A percentile compares a stretch with the other conserved stretches of the same genome.
Evolutionary conservation across 805 yeast genomes (phyloP).

Genomic region (Priceomyces castillae): DNA sequence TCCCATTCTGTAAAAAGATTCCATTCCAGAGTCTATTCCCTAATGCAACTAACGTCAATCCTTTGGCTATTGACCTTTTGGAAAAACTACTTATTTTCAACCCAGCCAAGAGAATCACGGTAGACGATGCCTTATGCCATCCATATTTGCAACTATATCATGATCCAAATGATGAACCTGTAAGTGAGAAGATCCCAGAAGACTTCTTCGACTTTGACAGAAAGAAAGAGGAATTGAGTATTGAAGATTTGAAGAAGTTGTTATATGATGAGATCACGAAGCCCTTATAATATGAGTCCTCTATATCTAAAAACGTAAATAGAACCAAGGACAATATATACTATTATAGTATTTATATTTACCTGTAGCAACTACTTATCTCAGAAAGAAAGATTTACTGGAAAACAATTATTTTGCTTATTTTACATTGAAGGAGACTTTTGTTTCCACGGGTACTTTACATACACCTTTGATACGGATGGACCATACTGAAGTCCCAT

Average conservation of each 20-base stretch:
- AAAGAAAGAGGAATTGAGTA: conserved; percentile 71
- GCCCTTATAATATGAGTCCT: conserved; percentile 27
- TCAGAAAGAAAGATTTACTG: too few species aligned
- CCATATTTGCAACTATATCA: conserved; percentile 90
- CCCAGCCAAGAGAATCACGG: conserved; percentile 70
- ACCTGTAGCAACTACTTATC: too few species aligned
- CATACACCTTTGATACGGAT: too few species aligned
- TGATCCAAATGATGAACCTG: conserved; percentile 92
- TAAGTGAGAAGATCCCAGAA: conserved; percentile 75
- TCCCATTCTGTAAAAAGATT: conserved; percentile 67
- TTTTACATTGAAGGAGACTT: too few species aligned
- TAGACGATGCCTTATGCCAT: conserved; percentile 72
- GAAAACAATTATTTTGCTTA: too few species aligned
- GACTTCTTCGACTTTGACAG: conserved; percentile 89
- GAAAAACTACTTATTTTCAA: conserved; percentile 65
- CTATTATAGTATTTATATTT: too few species aligned
- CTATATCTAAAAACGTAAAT: background rate
- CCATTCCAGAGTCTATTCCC: conserved; percentile 51
- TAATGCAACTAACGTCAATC: conserved; percentile 26
- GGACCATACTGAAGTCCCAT: too few species aligned
- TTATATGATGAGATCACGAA: conserved; percentile 80
- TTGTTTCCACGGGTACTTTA: background rate
- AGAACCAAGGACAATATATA: background rate
- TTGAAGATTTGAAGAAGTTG: conserved; percentile 73
- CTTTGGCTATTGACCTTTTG: conserved; percentile 56